These are phyloP conservation scores for Globisporangium splendens DNA, from an alignment of 352 stramenopile species.

Conservation along the genomic window DNA sequence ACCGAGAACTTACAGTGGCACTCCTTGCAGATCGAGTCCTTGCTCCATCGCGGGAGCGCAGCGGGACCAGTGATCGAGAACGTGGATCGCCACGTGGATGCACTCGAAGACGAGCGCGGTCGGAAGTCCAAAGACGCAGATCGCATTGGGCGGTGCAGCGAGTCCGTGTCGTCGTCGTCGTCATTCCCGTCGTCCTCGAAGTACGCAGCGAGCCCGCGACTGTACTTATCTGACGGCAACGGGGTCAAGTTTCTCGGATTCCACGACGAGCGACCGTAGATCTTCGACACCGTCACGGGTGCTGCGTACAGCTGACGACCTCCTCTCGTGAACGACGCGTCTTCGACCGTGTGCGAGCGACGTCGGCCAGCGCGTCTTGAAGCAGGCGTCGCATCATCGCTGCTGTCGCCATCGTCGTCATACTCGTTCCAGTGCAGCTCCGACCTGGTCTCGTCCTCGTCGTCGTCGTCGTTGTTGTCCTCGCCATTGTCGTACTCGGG, in stretches of 20 bases:
- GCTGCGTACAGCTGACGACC: slow-evolving; percentile 16
- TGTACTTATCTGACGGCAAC: slow-evolving; percentile 4
- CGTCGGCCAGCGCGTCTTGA: slow-evolving; percentile 12
- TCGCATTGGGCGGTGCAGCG: slow-evolving; percentile 2
- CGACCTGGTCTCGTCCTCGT: slow-evolving; percentile 1
- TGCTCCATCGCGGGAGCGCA: slow-evolving; percentile 55
- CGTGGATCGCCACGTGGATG: slow-evolving; percentile 19
- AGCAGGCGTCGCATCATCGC: background rate
- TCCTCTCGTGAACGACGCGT: slow-evolving; percentile 17
- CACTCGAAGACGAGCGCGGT: slow-evolving; percentile 26
- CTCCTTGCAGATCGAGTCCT: slow-evolving; percentile 57
- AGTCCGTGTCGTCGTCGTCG: slow-evolving; percentile 11
- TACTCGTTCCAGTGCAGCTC: background rate
- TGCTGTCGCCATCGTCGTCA: slow-evolving; percentile 6
- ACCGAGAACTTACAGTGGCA: slow-evolving; percentile 72
- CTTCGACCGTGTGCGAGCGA: slow-evolving; percentile 18
- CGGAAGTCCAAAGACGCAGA: slow-evolving; percentile 16
- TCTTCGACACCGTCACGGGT: slow-evolving; percentile 7
- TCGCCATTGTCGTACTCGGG: slow-evolving; percentile 25
- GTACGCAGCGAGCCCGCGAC: slow-evolving; percentile 8
- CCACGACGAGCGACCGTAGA: slow-evolving; percentile 11
- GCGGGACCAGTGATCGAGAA: slow-evolving; percentile 20
- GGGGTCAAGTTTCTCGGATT: slow-evolving; percentile 8
- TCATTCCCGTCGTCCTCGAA: slow-evolving; percentile 13
- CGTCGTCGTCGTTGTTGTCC: slow-evolving; percentile 18